A percentile compares a stretch with the other conserved stretches of the same genome.
Evolutionary conservation across 2,329 filamentous ascomycete species (phyloP).

Genomic region (Fusarium humuli): DNA sequence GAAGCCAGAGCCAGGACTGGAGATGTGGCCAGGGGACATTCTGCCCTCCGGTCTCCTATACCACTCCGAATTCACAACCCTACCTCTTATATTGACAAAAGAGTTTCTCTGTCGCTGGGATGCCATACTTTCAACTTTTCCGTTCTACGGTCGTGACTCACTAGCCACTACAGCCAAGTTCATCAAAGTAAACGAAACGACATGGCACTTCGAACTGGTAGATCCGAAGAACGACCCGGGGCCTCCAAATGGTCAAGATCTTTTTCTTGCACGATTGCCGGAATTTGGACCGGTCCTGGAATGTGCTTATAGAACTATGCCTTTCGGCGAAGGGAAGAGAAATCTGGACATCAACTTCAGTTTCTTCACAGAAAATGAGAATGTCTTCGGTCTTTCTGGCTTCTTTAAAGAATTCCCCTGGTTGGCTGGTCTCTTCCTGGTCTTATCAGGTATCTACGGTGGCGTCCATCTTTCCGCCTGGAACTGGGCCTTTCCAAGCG

Average conservation of each 20-base stretch:
- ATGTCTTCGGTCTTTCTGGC: constrained; percentile 2
- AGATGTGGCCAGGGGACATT: constrained; percentile 12
- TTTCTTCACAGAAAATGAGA: constrained; percentile 7
- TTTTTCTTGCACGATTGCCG: constrained; percentile 4
- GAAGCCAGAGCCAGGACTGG: constrained; percentile 2
- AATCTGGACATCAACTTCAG: constrained; percentile 10
- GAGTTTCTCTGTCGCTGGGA: constrained; percentile 11
- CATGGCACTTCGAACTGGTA: background rate
- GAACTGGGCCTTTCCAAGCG: constrained; percentile 11
- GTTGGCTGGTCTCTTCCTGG: constrained; percentile 8
- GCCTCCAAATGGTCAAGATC: constrained; percentile 4
- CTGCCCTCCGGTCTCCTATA: constrained; percentile 10
- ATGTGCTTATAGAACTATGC: constrained; percentile 11
- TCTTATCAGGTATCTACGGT: constrained; percentile 6
- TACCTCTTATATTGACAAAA: constrained; percentile 2
- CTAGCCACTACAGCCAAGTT: background rate
- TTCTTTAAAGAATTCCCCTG: constrained; percentile 11
- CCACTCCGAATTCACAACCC: constrained; percentile 1
- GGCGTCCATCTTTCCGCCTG: constrained; percentile 4
- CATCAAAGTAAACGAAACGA: background rate
- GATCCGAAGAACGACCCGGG: background rate
- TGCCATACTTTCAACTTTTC: constrained; percentile 1
- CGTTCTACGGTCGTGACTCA: background rate
- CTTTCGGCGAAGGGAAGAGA: constrained; percentile 10
- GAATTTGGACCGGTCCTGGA: constrained; percentile 10